Conservation (phyloP, 768 basidiomycete genomes). For the Rhizopogon vesiculosus region DNA sequence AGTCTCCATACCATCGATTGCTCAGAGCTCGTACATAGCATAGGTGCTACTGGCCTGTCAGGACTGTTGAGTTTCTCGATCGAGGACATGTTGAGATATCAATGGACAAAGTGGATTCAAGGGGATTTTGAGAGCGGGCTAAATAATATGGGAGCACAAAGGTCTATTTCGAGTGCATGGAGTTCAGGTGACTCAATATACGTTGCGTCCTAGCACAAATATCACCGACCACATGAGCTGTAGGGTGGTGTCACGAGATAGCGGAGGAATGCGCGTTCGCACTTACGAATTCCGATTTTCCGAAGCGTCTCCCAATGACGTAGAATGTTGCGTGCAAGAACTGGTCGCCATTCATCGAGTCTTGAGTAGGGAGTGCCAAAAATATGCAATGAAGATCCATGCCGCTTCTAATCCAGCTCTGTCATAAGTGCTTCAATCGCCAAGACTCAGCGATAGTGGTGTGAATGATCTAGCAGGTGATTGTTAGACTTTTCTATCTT, state of each 20-base stretch:
- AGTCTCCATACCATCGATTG: not conserved
- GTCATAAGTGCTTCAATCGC: no score
- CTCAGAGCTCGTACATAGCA: constrained; percentile 7
- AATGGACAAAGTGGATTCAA: not conserved
- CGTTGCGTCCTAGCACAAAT: not conserved
- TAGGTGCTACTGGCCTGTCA: constrained; percentile 31
- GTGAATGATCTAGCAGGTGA: no score
- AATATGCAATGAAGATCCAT: not conserved
- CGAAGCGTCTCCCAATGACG: not conserved
- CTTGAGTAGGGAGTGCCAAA: not conserved
- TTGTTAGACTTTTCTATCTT: no score
- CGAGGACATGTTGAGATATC: constrained; percentile 34
- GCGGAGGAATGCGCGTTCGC: not conserved
- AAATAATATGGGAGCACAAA: not conserved
- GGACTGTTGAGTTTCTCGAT: constrained; percentile 52
- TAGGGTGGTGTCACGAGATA: constrained; percentile 1
- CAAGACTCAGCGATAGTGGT: no score
- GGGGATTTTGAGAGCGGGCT: not conserved
- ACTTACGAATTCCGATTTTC: not conserved
- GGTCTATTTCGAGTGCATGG: not conserved
- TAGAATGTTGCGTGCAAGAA: not conserved
- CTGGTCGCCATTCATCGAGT: not conserved
- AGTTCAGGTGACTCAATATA: constrained; percentile 1
- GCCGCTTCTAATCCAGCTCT: no score
- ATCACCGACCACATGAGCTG: not conserved